Evolutionary conservation across 2,329 filamentous ascomycete species (phyloP), one percentile per base, ranked within the genome.

Genomic region (Trichoderma sp.): DNA sequence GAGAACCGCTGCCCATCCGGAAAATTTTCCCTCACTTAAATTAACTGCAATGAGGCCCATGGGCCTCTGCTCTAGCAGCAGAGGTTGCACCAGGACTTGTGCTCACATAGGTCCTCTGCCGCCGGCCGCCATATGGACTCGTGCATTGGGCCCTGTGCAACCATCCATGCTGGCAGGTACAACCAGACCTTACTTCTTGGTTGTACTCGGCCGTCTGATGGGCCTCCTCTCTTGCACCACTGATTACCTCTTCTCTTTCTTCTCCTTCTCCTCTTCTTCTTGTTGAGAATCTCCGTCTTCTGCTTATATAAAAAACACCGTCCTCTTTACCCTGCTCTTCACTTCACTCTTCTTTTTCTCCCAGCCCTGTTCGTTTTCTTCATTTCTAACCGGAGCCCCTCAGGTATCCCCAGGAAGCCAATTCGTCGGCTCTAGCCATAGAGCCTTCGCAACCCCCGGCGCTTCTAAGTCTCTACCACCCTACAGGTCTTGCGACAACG

Each of bases 331-430:
- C 29, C 19, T 25, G 37, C 32, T 15, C 27, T 61, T 50, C 64
- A 58, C 37, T n/a, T 29, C 15, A 19, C 54, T 34, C 34, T 15
- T 59, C 48, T 25, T 59, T 60, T 39, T 35, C 22, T 53, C 10
- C 15, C 42, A 45, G 39, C 29, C 42, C 27, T 60, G 37, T 12
- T 34, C 22, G 12, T 56, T 7, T 56, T 5, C n/a, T 27, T 7
- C 22, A 27, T 53, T 37, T 48, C 60, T 74, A 68, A 70, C 71
- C 74, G 75, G 69, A 64, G 67, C 63, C 72, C 72, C 70, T 77
- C 19, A 87, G 86, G 82, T 87, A 86, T 79, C 82, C 79, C 75
- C 84, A 86, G 75, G 84, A 86, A 74, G 78, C 83, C 73, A 82
- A 78, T 76, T 80, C 81, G 70, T 81, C 84, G 71, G 80, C 84